Evolutionary conservation across 331 rosid genomes (phyloP).

Genomic region (Acacia concinna): DNA sequence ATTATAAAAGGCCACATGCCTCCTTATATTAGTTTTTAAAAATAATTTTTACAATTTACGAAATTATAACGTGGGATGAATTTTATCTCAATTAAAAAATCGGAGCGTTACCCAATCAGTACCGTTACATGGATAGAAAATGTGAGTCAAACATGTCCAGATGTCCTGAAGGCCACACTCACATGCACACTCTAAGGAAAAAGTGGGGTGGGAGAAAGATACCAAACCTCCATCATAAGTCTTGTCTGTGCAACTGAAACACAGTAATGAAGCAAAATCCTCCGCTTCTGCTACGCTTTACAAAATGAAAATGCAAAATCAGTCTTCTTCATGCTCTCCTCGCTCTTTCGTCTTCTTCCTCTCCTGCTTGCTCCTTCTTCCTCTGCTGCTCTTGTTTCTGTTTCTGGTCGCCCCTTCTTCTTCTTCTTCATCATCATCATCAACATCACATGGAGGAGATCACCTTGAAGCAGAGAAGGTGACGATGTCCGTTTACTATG

Average conservation of each 20-base stretch:
- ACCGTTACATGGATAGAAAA: too few relatives aligned
- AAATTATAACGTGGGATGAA: too few relatives aligned
- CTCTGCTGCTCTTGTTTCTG: conserved; percentile 35
- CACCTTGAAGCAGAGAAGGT: conserved; percentile 42
- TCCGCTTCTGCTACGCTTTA: background rate
- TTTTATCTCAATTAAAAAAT: too few relatives aligned
- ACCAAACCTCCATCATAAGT: conserved; percentile 6
- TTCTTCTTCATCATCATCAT: background rate
- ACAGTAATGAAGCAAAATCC: background rate
- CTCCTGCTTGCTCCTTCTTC: conserved; percentile 38
- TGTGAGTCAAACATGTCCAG: background rate
- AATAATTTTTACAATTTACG: too few relatives aligned
- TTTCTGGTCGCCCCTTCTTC: conserved; percentile 36
- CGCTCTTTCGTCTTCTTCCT: conserved; percentile 39
- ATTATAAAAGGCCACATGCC: too few relatives aligned
- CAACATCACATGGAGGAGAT: background rate
- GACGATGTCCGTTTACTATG: conserved; percentile 70
- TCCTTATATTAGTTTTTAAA: too few relatives aligned
- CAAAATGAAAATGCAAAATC: conserved; percentile 32
- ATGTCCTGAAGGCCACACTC: background rate
- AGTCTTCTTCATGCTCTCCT: conserved; percentile 34
- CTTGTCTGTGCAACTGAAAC: background rate
- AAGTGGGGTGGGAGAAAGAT: background rate
- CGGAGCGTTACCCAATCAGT: too few relatives aligned
- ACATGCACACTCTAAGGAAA: background rate